Evolutionary conservation across 257 asterid genomes (phyloP), one percentile per base, ranked within the genome.

Genomic region (Rauvolfia tetraphylla): DNA sequence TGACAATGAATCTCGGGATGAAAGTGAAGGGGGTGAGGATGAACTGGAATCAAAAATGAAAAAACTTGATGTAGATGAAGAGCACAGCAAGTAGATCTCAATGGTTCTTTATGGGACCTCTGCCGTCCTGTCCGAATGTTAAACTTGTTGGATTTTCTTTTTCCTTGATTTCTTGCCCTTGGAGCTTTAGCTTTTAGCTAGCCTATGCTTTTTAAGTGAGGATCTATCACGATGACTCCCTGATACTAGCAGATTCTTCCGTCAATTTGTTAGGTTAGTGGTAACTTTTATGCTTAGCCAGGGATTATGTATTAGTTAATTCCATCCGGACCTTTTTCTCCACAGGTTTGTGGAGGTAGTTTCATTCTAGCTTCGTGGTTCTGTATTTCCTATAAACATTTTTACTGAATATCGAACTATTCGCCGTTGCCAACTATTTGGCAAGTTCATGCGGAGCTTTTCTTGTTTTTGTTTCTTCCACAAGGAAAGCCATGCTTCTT

Each of bases 11-110:
- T 89, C 89, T 8, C 90, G 86, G 66, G 96, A 88, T 75, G 97
- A 84, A 71, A 93, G 80, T 36, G 95, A 84, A 44, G 93, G 81
- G 5, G 81, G 81, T 75, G 90, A 86, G 75, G 84, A 91, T 78
- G 97, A 92, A 68, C 62, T 95, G 77, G 97, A 83, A 86, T 85
- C 85, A 17, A 87, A 85, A 77, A 95, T 95, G 71, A 85, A 85
- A 77, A 95, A 79, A 29, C 97, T 95, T 54, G 91, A 81, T 66
- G 97, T 92, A 75, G 87, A 86, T 63, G 66, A 82, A 80, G 90
- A 86, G 18, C 88, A 84, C 34, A 41, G 29, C 33, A 23, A 36
- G 44, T 61, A 27, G 34, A 20, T 36, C 42, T 25, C 13, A 7
- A 11, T 5, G 78, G 66, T 17, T 51, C 39, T 75, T 65, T 31